Evolutionary conservation across 1,139 yeast species (phyloP), one percentile per base, ranked within the genome.

Genomic region (Kodamaea fungicola): DNA sequence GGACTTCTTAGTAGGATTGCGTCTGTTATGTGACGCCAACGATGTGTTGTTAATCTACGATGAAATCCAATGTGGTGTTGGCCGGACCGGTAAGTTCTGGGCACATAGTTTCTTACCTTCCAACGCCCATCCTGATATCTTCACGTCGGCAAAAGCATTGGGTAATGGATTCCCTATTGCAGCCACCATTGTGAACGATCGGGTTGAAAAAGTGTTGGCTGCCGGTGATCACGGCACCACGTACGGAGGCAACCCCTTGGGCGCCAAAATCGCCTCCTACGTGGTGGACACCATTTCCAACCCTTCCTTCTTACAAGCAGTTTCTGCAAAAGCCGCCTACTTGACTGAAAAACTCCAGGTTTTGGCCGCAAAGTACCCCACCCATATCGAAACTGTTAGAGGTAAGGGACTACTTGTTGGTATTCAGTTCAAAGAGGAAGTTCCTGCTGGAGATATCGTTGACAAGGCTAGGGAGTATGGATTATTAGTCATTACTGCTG

Each of bases 141-240:
- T 92, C 39, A 90, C 98, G 22, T 78, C 83, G 74, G 98, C 98
- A 35, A 92, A 92, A 61, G 97, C 97, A 2, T 71, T 92, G 31
- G 98, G 98, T 42, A 92, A 92, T 55, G 98, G 98, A n/a, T 88
- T 80, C 71, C 98, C 98, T 28, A 84, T 92, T 51, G 96, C 95
- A 35, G 98, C 97, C 6, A 86, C 95, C 3, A 75, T 92, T 76
- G 80, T 92, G 38, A 78, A 86, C 36, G 94, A 87, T 47, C 73
- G 78, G 42, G 85, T 92, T 24, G 95, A 88, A 56, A 61, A 68
- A 9, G 78, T 71, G 2, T 68, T 92, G 49, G 71, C 78, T 42
- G 92, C 87, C 12, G 98, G 98, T 39, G 98, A 92, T 57, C 98
- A 92, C 58, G 98, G 98, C 36, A 90, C 97, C 4, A 92, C 98